Conservation (phyloP, 179 eudicot genomes). For the Camellia oleifera region DNA sequence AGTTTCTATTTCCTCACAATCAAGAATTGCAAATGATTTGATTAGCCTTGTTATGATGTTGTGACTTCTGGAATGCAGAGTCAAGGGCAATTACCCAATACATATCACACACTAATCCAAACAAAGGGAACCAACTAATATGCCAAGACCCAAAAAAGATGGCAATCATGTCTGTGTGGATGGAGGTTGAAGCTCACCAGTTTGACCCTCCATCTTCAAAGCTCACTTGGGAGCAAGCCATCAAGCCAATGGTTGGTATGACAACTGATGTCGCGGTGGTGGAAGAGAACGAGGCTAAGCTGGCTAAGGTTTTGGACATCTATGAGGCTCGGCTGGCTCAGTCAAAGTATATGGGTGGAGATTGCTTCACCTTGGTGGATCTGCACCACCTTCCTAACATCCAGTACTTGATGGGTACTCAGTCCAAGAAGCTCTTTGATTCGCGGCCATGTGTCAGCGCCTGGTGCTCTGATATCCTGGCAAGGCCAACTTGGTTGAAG, state of each 20-base stretch:
- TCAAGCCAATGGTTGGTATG: conserved; percentile 44
- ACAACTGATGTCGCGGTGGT: conserved; percentile 30
- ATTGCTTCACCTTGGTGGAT: conserved; percentile 46
- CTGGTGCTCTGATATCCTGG: conserved; percentile 46
- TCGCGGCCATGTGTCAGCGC: conserved; percentile 41
- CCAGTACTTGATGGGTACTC: conserved; percentile 32
- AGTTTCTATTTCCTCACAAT: no score
- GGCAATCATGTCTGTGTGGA: conserved; percentile 47
- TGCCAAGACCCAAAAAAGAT: conserved; percentile 33
- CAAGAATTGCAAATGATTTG: background rate
- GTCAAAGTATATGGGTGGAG: conserved; percentile 56
- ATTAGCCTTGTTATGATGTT: background rate
- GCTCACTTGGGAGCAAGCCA: conserved; percentile 37
- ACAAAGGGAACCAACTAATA: conserved; percentile 44
- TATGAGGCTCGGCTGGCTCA: conserved; percentile 44
- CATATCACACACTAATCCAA: conserved; percentile 37
- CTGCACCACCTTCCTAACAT: conserved; percentile 49
- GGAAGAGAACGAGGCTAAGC: conserved; percentile 28
- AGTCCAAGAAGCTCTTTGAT: conserved; percentile 29
- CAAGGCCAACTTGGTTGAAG: conserved; percentile 59
- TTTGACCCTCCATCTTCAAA: conserved; percentile 40
- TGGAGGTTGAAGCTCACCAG: conserved; percentile 53
- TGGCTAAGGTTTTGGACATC: conserved; percentile 49
- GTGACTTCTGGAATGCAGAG: conserved; percentile 32
- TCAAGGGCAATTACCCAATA: conserved; percentile 68